These are phyloP conservation scores for Penicillium janthinellum DNA, from an alignment of 2,329 filamentous ascomycete species.

Conservation along the genomic window DNA sequence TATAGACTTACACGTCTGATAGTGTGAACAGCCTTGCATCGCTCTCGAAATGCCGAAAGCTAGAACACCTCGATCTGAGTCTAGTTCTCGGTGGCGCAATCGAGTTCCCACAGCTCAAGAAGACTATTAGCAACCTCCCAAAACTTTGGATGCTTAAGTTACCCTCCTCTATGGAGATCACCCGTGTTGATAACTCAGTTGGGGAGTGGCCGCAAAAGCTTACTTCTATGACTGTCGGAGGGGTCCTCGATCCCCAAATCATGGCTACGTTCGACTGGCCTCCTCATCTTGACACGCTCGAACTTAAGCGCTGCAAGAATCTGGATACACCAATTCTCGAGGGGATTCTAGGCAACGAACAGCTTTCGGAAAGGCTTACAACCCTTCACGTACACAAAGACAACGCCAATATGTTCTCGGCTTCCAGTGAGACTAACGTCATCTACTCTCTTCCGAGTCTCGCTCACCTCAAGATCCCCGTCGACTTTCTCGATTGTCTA, in stretches of 20 bases:
- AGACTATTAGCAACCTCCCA: background rate
- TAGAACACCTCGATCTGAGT: constrained; percentile 1
- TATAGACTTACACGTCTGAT: background rate
- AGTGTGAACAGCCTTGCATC: constrained; percentile 4
- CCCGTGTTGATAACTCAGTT: background rate
- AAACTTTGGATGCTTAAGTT: background rate
- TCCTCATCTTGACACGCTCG: background rate
- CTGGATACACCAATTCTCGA: background rate
- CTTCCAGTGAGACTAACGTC: background rate
- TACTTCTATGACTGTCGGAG: constrained; percentile 4
- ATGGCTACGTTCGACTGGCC: constrained; percentile 17
- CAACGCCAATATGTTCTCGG: background rate
- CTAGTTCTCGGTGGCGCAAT: background rate
- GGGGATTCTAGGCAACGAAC: background rate
- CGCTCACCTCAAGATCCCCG: background rate
- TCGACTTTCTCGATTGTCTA: background rate
- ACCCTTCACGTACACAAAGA: background rate
- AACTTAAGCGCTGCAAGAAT: background rate
- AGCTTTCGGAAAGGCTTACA: background rate
- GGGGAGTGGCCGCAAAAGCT: constrained; percentile 12
- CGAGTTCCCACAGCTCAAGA: background rate
- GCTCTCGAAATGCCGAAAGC: constrained; percentile 1
- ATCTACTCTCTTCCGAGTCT: background rate
- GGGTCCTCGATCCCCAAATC: background rate
- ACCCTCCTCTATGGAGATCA: background rate